Evolutionary conservation across 345 rosid species (phyloP), one percentile per base, ranked within the genome.

Genomic region (Citrus trifoliata): DNA sequence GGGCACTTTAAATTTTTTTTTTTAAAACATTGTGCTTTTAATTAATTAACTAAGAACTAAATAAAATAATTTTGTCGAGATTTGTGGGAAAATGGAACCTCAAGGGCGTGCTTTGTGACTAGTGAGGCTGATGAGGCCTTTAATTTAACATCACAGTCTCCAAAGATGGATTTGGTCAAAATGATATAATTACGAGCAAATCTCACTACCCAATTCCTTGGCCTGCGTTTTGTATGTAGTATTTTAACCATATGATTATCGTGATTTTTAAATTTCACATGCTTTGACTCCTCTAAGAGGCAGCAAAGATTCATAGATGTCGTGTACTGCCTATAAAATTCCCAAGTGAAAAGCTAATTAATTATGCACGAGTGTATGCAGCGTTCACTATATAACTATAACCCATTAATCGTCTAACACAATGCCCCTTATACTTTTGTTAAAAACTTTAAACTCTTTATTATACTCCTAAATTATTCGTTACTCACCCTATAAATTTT

Each of bases 191-290:
- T 2, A 71, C 30, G 76, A 60, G 27, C 72, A 74, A 4, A n/a
- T 72, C 82, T 46, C 83, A 74, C 38, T 38, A 79, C 81, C 87
- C 84, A 40, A 78, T 70, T 88, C 82, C 84, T 83, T 86, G 90
- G 87, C 88, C 83, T 76, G 84, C 87, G 83, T 87, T 83, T 81
- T 73, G 58, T 35, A 18, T 27, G 22, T 51, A 3, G 27, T n/a
- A 27, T 10, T 28, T 46, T 46, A 46, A 46, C 18, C 13, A 46
- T 0, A 46, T 0, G 30, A 12, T 22, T 4, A 0, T 37, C 40
- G 6, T 73, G 12, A 33, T 6, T 21, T 32, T n/a, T 35, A 12
- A 46, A 40, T 69, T 69, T 27, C 55, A 27, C 37, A 16, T 66
- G 24, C 56, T 78, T 58, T 73, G 78, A 58, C 70, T 77, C 38